phyloP scores from a whole-genome alignment of 2,329 filamentous ascomycete genomes.

The Colletotrichum phormii region DNA sequence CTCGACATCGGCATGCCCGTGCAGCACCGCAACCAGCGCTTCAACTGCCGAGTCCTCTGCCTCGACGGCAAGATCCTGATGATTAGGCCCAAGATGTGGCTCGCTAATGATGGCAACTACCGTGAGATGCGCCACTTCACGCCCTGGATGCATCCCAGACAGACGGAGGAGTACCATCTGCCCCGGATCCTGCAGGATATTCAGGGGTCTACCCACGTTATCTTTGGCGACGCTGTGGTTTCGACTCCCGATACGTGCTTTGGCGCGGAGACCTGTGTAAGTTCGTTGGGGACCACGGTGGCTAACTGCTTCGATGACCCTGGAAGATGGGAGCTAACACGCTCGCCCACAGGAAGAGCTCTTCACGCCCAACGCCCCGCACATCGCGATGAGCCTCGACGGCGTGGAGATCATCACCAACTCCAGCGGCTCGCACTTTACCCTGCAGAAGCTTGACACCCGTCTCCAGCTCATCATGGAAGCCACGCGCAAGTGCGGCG shows the following conservation, averaged over 20 bases:
- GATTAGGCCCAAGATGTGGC: constrained; percentile 76
- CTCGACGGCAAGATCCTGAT: constrained; percentile 76
- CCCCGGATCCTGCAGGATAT: constrained; percentile 69
- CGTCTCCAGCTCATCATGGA: constrained; percentile 74
- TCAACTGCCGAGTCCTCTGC: constrained; percentile 52
- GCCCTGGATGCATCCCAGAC: constrained; percentile 68
- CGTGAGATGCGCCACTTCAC: constrained; percentile 72
- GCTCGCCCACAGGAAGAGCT: constrained; percentile 60
- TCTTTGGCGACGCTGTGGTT: constrained; percentile 77
- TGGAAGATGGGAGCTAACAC: neutral
- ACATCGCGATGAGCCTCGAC: constrained; percentile 43
- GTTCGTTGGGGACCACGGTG: neutral
- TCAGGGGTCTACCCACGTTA: constrained; percentile 57
- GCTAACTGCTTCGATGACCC: neutral
- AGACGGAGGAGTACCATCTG: constrained; percentile 74
- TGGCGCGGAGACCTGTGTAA: constrained; percentile 67
- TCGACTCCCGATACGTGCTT: constrained; percentile 70
- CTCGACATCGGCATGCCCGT: constrained; percentile 74
- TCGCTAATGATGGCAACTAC: constrained; percentile 77
- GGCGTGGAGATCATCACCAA: constrained; percentile 82
- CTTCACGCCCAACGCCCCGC: constrained; percentile 64
- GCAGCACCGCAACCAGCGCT: constrained; percentile 57
- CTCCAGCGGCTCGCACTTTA: constrained; percentile 74
- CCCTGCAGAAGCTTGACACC: constrained; percentile 70
- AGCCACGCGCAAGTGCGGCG: constrained; percentile 63